These are phyloP conservation scores for Tricholoma hemisulphureum DNA, from an alignment of 768 basidiomycete genomes.

Conservation along the genomic window DNA sequence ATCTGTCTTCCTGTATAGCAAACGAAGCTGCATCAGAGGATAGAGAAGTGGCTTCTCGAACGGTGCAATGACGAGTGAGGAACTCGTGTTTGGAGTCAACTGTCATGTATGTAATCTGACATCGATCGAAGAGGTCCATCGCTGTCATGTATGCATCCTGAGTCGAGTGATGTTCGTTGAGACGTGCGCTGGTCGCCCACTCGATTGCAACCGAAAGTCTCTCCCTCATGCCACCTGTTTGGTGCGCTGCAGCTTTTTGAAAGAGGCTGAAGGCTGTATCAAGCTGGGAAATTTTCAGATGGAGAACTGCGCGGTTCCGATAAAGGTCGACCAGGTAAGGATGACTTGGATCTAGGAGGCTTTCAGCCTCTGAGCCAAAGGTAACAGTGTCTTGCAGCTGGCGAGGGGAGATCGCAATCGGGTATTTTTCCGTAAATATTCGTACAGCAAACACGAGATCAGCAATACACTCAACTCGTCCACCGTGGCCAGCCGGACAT, in stretches of 20 bases:
- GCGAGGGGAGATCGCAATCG: no score
- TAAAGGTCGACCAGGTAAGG: no score
- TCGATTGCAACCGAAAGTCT: background rate
- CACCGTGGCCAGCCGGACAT: no score
- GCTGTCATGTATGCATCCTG: background rate
- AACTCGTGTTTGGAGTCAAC: background rate
- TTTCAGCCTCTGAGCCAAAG: no score
- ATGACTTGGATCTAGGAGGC: no score
- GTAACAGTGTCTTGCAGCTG: no score
- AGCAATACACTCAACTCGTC: no score
- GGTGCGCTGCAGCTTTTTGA: background rate
- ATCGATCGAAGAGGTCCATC: background rate
- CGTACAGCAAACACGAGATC: no score
- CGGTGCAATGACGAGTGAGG: background rate
- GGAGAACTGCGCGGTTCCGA: no score
- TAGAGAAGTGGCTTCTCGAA: background rate
- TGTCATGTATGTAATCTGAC: background rate
- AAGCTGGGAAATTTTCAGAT: background rate
- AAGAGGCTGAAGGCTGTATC: background rate
- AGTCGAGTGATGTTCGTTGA: background rate
- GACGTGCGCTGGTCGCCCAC: background rate
- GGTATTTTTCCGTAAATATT: no score
- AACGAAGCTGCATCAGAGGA: background rate
- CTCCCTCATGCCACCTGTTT: background rate
- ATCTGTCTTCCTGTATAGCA: background rate